Evolutionary conservation across 2,329 filamentous ascomycete genomes (phyloP).

Genomic region (Lecanicillium sp.): DNA sequence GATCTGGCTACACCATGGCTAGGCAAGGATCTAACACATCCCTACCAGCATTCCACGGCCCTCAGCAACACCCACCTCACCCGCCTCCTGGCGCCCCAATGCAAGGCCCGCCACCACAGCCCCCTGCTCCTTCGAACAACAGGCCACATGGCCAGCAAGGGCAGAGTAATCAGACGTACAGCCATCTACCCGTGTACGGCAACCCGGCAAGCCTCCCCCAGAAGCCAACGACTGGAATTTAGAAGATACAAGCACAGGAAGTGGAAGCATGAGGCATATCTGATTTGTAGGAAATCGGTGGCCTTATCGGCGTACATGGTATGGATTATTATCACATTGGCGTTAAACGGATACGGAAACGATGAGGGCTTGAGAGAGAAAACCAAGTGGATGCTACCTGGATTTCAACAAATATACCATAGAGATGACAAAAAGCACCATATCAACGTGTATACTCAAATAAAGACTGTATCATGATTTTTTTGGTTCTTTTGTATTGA

Average conservation of each 20-base stretch:
- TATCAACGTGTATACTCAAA: slow-evolving; percentile 2
- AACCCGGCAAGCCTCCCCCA: slow-evolving; percentile 53
- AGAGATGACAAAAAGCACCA: slow-evolving; percentile 2
- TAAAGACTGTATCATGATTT: slow-evolving; percentile 21
- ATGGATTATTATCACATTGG: slow-evolving; percentile 28
- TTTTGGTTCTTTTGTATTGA: slow-evolving; percentile 8
- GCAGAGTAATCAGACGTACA: slow-evolving; percentile 35
- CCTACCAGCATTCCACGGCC: slow-evolving; percentile 39
- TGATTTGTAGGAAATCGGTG: slow-evolving; percentile 6
- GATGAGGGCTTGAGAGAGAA: not conserved
- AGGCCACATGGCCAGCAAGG: slow-evolving; percentile 37
- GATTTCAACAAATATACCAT: slow-evolving; percentile 3
- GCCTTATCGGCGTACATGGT: slow-evolving; percentile 25
- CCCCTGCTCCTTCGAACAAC: slow-evolving; percentile 33
- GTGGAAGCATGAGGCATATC: not conserved
- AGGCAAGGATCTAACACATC: slow-evolving; percentile 49
- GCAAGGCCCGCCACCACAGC: slow-evolving; percentile 28
- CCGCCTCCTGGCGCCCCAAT: slow-evolving; percentile 26
- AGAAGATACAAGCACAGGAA: slow-evolving; percentile 11
- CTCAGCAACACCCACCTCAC: slow-evolving; percentile 16
- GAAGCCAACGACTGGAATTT: slow-evolving; percentile 45
- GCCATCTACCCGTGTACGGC: slow-evolving; percentile 47
- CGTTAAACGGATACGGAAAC: slow-evolving; percentile 22
- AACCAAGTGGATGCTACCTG: not conserved
- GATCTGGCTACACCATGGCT: slow-evolving; percentile 44